Evolutionary conservation across 1,284 basidiomycete species (phyloP), one percentile per base, ranked within the genome.

Genomic region (Cronartium quercuum): DNA sequence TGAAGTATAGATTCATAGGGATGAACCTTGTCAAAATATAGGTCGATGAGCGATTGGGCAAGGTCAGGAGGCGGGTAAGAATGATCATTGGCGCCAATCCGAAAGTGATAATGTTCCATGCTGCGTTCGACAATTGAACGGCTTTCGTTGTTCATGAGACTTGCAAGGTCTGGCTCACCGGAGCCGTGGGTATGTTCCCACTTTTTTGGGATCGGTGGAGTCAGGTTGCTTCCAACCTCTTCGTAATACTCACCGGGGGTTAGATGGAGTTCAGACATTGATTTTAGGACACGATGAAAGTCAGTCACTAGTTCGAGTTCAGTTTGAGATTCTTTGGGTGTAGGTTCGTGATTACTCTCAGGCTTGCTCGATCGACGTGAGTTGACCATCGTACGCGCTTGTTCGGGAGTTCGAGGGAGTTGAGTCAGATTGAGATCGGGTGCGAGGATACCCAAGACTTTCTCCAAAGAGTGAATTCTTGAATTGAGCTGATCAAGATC

Each of bases 11-110:
- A n/a, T 35, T 62, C 38, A 37, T 41, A 70, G 1, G 41, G n/a
- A 41, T 62, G 57, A 60, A 70, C 68, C 51, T 70, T 62, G 0
- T 70, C 60, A 18, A 61, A 70, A 37, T 60, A 70, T 6, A 70
- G 57, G 3, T 40, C 40, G 58, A 70, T 42, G 2, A 70, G 58
- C 21, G 58, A 40, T n/a, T 38, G 35, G 2, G 58, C 68, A 5
- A 70, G 41, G 15, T 62, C 57, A 13, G 29, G 38, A n/a, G 68
- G 68, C 6, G 68, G 68, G 38, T 44, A 44, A 44, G 9, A 18
- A 18, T 44, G 42, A 9, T 44, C 42, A 18, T 44, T 44, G 9
- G 42, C 9, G 9, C 9, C 42, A 18, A 9, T 44, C 9, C 42
- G 42, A n/a, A n/a, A n/a, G 18, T 44, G 42, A 18, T 44, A 44